These are phyloP conservation scores for Hordeum marinum DNA, from an alignment of 176 grass and related monocot species.

Conservation along the genomic window DNA sequence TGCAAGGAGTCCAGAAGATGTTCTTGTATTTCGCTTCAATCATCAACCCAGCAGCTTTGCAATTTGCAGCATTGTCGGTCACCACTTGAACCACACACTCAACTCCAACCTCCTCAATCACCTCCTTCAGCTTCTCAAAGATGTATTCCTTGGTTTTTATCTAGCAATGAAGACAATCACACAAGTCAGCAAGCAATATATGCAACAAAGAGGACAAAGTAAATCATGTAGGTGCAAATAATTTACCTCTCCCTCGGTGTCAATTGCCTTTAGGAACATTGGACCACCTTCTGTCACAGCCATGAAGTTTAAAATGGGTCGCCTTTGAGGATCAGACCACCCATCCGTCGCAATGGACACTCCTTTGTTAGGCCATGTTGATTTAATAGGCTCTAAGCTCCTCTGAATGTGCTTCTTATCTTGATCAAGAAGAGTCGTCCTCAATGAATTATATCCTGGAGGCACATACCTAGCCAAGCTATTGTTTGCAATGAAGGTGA, in stretches of 20 bases:
- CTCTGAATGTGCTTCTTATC: not conserved
- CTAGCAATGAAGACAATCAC: too few species aligned
- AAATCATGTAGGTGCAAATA: too few species aligned
- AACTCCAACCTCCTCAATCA: not conserved
- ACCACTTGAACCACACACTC: not conserved
- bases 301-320: not conserved
- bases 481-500: not conserved
- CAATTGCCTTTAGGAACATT: not conserved
- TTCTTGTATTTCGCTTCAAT: not conserved
- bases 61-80: not conserved
- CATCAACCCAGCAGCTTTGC: not conserved
- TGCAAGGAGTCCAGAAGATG: not conserved
- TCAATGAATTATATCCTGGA: not conserved
- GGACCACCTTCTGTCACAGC: not conserved
- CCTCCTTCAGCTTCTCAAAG: not conserved
- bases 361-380: too few species aligned
- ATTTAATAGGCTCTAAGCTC: too few species aligned
- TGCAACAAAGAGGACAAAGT: too few species aligned
- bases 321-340: not conserved
- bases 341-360: not conserved
- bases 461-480: not conserved
- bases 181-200: too few species aligned
- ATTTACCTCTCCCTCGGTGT: not conserved
- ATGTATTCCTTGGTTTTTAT: not conserved
- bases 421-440: not conserved